These are phyloP conservation scores for Corynascus novoguineensis DNA, from an alignment of 495 filamentous ascomycete species.

Conservation along the genomic window DNA sequence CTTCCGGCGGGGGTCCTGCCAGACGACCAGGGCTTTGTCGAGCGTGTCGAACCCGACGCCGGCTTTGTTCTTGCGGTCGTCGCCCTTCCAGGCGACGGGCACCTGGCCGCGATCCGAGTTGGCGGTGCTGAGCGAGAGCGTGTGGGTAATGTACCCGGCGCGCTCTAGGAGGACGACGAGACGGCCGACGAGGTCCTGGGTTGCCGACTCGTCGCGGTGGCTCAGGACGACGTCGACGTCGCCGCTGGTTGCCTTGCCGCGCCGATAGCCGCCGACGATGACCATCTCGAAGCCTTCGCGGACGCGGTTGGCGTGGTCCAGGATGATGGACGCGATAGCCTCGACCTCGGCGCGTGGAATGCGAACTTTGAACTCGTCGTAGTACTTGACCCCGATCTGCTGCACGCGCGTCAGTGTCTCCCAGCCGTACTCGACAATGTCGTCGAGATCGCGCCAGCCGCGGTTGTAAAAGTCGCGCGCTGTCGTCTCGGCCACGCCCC, in stretches of 20 bases:
- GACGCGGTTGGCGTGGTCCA: conserved; percentile 54
- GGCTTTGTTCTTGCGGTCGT: conserved; percentile 19
- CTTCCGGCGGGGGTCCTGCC: conserved; percentile 70
- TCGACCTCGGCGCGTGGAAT: conserved; percentile 74
- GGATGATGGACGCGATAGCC: conserved; percentile 56
- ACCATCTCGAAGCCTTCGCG: conserved; percentile 58
- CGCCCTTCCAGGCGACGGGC: conserved; percentile 50
- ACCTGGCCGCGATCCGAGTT: conserved; percentile 66
- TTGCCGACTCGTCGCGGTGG: conserved; percentile 65
- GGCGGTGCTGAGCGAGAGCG: conserved; percentile 59
- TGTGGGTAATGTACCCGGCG: conserved; percentile 73
- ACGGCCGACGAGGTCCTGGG: conserved; percentile 58
- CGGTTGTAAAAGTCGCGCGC: conserved; percentile 80
- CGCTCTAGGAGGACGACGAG: conserved; percentile 65
- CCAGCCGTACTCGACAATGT: conserved; percentile 84
- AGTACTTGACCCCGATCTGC: conserved; percentile 95
- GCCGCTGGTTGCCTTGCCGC: conserved; percentile 66
- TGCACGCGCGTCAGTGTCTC: conserved; percentile 64
- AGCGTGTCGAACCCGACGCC: conserved; percentile 72
- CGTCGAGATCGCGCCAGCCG: conserved; percentile 67
- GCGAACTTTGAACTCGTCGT: conserved; percentile 70
- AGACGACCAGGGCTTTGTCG: conserved; percentile 89
- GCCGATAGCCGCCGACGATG: conserved; percentile 79
- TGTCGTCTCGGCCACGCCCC: conserved; percentile 81
- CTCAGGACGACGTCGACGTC: conserved; percentile 86